Evolutionary conservation across 2,329 filamentous ascomycete genomes (phyloP).

Genomic region (Aspergillus tanneri): DNA sequence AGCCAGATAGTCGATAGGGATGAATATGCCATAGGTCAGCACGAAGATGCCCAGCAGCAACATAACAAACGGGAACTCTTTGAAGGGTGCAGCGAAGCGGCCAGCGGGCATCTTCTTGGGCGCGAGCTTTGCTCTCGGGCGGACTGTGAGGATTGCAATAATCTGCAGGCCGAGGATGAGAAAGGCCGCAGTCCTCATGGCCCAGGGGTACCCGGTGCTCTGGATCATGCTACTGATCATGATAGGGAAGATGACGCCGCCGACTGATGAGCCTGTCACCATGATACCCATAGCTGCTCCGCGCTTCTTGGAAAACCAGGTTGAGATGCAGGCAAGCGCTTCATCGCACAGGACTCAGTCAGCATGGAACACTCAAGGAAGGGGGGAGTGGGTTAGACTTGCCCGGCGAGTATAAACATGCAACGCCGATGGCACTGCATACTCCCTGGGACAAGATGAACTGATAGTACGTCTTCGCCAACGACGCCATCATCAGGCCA

Average conservation of each 20-base stretch:
- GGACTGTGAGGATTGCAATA: constrained; percentile 53
- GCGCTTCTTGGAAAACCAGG: constrained; percentile 53
- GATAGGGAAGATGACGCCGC: constrained; percentile 59
- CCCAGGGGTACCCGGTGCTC: constrained; percentile 53
- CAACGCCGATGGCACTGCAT: constrained; percentile 49
- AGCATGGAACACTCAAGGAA: not conserved
- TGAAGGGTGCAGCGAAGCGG: constrained; percentile 36
- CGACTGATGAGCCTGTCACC: constrained; percentile 53
- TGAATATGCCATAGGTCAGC: constrained; percentile 56
- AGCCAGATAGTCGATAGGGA: constrained; percentile 53
- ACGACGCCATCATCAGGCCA: constrained; percentile 55
- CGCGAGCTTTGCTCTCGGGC: constrained; percentile 40
- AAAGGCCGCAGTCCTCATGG: constrained; percentile 56
- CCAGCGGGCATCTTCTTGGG: not conserved
- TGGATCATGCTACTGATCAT: constrained; percentile 55
- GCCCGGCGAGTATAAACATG: constrained; percentile 4
- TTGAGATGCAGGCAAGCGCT: constrained; percentile 31
- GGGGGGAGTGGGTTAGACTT: not conserved
- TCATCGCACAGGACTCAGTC: not conserved
- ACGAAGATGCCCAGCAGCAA: constrained; percentile 29
- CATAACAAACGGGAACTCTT: constrained; percentile 37
- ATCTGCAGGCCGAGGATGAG: constrained; percentile 58
- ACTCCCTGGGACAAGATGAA: constrained; percentile 54
- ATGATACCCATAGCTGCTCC: constrained; percentile 54
- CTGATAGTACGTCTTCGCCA: constrained; percentile 53